phyloP scores from a whole-genome alignment of 495 filamentous ascomycete genomes.

The Neurospora hispaniola region DNA sequence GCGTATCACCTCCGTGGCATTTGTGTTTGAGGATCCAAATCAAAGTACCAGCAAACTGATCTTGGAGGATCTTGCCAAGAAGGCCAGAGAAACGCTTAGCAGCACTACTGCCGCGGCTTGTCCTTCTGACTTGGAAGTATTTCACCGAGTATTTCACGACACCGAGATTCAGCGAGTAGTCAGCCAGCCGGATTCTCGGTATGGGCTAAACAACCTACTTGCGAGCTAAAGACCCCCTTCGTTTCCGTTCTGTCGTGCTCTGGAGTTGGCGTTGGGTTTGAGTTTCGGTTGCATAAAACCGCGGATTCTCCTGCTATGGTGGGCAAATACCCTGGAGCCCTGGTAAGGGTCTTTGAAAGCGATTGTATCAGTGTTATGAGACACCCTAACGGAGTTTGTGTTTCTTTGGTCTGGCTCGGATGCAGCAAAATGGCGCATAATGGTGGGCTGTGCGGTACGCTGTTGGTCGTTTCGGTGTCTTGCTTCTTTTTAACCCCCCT shows the following conservation, averaged over 20 bases:
- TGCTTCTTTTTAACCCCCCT: not conserved
- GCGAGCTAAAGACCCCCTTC: constrained; percentile 14
- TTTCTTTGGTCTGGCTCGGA: not conserved
- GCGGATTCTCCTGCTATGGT: not conserved
- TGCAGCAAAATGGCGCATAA: not conserved
- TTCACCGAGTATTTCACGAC: constrained; percentile 29
- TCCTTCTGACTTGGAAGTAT: constrained; percentile 36
- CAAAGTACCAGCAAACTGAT: constrained; percentile 37
- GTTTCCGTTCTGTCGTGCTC: not conserved
- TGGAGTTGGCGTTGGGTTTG: not conserved
- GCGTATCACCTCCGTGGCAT: constrained; percentile 56
- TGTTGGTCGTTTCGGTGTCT: not conserved
- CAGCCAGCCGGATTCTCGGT: constrained; percentile 34
- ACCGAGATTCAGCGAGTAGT: constrained; percentile 30
- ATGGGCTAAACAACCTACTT: constrained; percentile 33
- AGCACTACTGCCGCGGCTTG: constrained; percentile 8
- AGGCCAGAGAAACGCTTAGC: constrained; percentile 24
- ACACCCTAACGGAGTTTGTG: not conserved
- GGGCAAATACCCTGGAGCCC: not conserved
- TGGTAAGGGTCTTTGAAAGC: not conserved
- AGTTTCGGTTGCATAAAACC: not conserved
- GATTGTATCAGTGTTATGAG: not conserved
- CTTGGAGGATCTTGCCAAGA: constrained; percentile 37
- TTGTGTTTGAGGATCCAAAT: constrained; percentile 49
- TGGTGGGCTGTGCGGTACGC: not conserved